A percentile compares a stretch with the other conserved stretches of the same genome.
phyloP scores from a whole-genome alignment of 768 basidiomycete genomes.

The Podaxis rugospora region DNA sequence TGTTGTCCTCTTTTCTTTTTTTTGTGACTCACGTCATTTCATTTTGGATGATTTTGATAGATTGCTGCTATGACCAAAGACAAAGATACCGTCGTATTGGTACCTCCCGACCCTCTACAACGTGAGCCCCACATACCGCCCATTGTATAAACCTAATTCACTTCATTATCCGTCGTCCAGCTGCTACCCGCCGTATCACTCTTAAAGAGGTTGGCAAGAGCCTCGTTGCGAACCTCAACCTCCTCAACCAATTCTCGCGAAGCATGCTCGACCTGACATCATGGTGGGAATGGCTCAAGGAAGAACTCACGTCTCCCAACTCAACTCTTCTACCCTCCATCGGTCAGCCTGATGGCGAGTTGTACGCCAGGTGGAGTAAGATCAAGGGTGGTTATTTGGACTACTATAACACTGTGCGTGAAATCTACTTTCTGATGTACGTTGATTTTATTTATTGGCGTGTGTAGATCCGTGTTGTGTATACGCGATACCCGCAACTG shows the following conservation, averaged over 20 bases:
- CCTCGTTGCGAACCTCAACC: conserved; percentile 33
- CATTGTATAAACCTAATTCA: not conserved
- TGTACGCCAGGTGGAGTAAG: conserved; percentile 18
- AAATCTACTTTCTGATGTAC: not conserved
- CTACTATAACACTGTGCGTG: conserved; percentile 26
- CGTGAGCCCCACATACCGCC: conserved; percentile 18
- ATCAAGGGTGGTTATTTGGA: conserved; percentile 22
- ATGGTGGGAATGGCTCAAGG: conserved; percentile 30
- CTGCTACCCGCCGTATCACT: conserved; percentile 25
- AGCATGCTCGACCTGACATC: conserved; percentile 21
- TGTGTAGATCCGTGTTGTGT: conserved; percentile 22
- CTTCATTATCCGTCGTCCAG: conserved; percentile 14
- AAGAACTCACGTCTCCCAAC: conserved; percentile 19
- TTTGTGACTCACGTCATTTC: not conserved
- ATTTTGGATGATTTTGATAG: conserved; percentile 17
- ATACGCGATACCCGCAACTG: conserved; percentile 22
- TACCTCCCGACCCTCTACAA: conserved; percentile 32
- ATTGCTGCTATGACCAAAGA: conserved; percentile 36
- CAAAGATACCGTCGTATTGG: conserved; percentile 23
- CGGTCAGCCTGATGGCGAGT: conserved; percentile 1
- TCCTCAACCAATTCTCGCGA: conserved; percentile 29
- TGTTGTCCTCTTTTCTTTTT: too few species aligned
- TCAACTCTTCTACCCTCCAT: conserved; percentile 12
- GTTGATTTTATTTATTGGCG: not conserved
- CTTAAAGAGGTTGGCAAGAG: conserved; percentile 33